Evolutionary conservation across 768 basidiomycete species (phyloP), one percentile per base, ranked within the genome.

Genomic region (Pleurotus djamor): DNA sequence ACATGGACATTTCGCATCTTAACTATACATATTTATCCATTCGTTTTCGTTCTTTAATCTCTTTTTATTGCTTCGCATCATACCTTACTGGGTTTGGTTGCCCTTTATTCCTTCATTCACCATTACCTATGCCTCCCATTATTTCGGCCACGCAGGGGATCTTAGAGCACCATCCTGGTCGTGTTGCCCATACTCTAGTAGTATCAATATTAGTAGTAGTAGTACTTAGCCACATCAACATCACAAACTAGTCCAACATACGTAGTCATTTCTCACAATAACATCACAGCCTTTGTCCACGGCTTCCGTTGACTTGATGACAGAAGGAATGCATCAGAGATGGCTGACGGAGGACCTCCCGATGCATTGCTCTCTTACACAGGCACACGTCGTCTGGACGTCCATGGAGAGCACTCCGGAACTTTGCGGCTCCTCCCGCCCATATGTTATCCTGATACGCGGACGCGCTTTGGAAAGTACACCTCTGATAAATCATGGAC

Each of bases 81-180:
- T 56, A 56, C 54, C 8, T 41, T 45, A 56, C 41, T 43, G 54
- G 54, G 54, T 56, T 56, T 56, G 44, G 54, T 56, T 56, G 54
- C 33, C 28, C 54, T 56, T 56, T 56, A 13, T 44, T 16, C 54
- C 45, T 56, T 56, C 54, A 32, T n/a, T 56, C 32, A 56, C 41
- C 6, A 37, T n/a, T 47, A 47, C 41, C 16, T 44, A 56, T 56
- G 54, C 54, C 17, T 43, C 44, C 38, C 54, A 56, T 56, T 41
- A 21, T 34, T 56, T 56, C 41, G 12, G 54, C n/a, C 54, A 43
- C 44, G 44, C 54, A 44, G 21, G 54, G 37, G n/a, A 56, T 44
- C 54, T 36, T 56, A 56, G 54, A 56, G 37, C 43, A 56, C 17
- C 43, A 17, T 17, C 54, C 52, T 54, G 35, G 52, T 54, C 35